Base-by-base conservation (phyloP, 2,329 filamentous ascomycete species). In the Samsoniella hepiali region DNA sequence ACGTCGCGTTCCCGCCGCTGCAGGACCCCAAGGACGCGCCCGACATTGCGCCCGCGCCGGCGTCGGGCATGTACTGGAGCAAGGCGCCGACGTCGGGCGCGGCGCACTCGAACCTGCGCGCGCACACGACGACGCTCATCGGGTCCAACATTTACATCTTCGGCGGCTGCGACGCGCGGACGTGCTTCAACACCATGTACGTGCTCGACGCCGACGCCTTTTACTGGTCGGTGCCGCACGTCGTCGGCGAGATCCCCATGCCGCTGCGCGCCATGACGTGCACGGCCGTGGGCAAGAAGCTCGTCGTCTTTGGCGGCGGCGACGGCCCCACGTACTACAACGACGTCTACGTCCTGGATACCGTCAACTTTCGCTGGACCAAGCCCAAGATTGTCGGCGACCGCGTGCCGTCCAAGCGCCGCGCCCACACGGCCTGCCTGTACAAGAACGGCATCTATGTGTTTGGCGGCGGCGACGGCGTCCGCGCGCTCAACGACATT, bases 61-160 rank as follows among this genome's bases (percentile, higher is more conserved):
- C 88, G 22, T 88, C 85, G 56, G 88, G 87, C 69, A 90, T 90
- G 87, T 90, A 90, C 76, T 90, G 88, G 87, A 88, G 86, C 60
- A 82, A 80, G 42, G 87, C 87, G 10, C 84, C 83, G 8, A 80
- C 84, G n/a, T 89, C 87, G 3, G 88, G 88, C 32, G 77, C 81
- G 32, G 77, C 85, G 45, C 86, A 87, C 70, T 83, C 84, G 17
- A 81, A 84, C 31, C 75, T 90, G 64, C 82, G 88, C 62, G 88
- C 88, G 17, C 88, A 90, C 73, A 89, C 87, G 51, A 85, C 84
- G 38, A 88, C 87, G 27, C 76, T 89, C 38, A 79, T 90, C 49
- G 87, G 87, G 10, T 88, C 84, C 62, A 89, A 86, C 69, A 80
- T 90, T 62, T 90, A 84, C 71, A 80, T 90, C 27, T 90, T 90